These are phyloP conservation scores for Aspergillus biplanus DNA, from an alignment of 495 filamentous ascomycete genomes.

Conservation along the genomic window DNA sequence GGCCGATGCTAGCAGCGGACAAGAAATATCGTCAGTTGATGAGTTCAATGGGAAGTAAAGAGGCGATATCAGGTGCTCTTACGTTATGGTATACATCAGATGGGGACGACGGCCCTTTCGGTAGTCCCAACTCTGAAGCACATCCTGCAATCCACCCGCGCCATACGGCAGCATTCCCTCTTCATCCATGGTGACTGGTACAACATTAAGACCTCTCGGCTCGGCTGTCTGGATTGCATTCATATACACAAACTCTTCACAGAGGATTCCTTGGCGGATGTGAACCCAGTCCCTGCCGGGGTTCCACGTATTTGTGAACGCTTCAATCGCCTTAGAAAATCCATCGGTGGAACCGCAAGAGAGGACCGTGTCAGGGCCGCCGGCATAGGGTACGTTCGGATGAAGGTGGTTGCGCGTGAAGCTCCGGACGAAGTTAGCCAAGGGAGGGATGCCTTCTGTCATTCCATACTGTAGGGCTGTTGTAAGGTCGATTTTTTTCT, in stretches of 20 bases:
- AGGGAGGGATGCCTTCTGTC: conserved; percentile 73
- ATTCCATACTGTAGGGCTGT: conserved; percentile 87
- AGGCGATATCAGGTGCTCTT: conserved; percentile 38
- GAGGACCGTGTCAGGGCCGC: conserved; percentile 74
- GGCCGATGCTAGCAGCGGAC: conserved; percentile 67
- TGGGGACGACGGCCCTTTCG: conserved; percentile 74
- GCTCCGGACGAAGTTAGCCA: conserved; percentile 74
- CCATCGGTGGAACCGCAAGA: conserved; percentile 85
- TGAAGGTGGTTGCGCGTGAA: conserved; percentile 79
- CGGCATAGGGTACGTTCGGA: conserved; percentile 75
- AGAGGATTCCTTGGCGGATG: conserved; percentile 71
- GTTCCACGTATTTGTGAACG: conserved; percentile 74
- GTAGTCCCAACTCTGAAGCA: conserved; percentile 80
- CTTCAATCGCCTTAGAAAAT: conserved; percentile 72
- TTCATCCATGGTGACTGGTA: conserved; percentile 73
- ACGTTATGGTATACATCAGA: conserved; percentile 90
- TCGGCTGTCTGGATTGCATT: conserved; percentile 66
- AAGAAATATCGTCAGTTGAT: conserved; percentile 16
- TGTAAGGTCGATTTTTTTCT: conserved; percentile 74
- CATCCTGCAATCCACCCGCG: conserved; percentile 72
- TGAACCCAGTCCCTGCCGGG: conserved; percentile 65
- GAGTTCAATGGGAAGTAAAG: background rate
- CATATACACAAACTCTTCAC: conserved; percentile 79
- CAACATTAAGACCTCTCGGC: conserved; percentile 72
- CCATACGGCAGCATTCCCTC: conserved; percentile 74